A percentile compares a stretch with the other conserved stretches of the same genome.
Evolutionary conservation across 78 protist genomes (phyloP).

Genomic region (Chrysochromulina parva): DNA sequence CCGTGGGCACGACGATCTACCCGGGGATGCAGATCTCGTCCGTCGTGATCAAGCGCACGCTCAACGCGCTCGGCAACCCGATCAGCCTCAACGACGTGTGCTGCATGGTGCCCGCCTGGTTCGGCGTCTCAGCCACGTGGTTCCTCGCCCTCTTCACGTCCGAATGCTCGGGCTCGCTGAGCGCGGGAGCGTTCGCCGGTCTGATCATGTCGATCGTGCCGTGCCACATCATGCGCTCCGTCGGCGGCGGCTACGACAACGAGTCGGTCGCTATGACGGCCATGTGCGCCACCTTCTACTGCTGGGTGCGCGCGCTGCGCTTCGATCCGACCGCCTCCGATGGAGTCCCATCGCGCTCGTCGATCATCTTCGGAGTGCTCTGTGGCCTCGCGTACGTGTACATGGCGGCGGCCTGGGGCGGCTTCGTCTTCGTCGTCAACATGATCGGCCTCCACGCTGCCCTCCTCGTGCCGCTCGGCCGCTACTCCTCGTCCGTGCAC

Average conservation of each 20-base stretch:
- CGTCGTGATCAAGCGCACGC: neutral
- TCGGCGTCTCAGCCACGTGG: neutral
- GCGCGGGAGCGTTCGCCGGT: conserved; percentile 16
- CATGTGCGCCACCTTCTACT: conserved; percentile 28
- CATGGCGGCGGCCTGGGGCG: conserved; percentile 62
- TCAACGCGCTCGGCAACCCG: neutral
- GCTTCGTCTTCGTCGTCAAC: conserved; percentile 48
- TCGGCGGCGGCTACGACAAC: conserved; percentile 62
- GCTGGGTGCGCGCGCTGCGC: conserved; percentile 39
- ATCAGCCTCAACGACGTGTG: conserved; percentile 6
- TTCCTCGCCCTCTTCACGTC: neutral
- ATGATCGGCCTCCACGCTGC: neutral
- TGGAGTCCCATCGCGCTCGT: neutral
- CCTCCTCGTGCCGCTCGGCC: neutral
- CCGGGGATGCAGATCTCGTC: conserved; percentile 43
- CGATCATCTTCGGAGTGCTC: conserved; percentile 16
- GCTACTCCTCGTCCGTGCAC: conserved; percentile 20
- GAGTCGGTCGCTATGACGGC: conserved; percentile 48
- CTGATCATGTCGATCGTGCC: conserved; percentile 43
- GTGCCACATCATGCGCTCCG: conserved; percentile 38
- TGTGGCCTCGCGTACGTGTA: conserved; percentile 29
- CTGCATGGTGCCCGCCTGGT: conserved; percentile 30
- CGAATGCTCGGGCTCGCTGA: neutral
- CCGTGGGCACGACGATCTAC: conserved; percentile 56
- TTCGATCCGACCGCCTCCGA: neutral